phyloP scores from a whole-genome alignment of 1,284 basidiomycete species.

The Golubevia pallescens region DNA sequence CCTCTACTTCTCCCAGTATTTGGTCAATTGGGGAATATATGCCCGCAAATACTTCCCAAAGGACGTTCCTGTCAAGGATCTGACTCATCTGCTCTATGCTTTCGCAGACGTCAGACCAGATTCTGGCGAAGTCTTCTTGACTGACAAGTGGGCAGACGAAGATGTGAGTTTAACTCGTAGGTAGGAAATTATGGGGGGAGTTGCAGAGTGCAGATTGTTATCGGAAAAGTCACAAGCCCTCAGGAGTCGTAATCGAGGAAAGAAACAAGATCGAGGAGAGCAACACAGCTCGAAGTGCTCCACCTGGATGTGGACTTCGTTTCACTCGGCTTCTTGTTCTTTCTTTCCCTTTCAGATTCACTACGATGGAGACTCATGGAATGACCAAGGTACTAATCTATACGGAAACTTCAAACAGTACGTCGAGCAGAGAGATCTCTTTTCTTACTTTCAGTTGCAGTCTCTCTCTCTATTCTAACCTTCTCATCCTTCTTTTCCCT shows the following conservation, averaged over 20 bases:
- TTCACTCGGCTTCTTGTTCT: background rate
- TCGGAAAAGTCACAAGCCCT: background rate
- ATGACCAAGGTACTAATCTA: constrained; percentile 44
- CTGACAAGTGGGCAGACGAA: constrained; percentile 63
- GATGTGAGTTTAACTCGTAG: constrained; percentile 3
- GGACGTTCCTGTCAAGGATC: constrained; percentile 33
- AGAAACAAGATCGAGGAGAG: background rate
- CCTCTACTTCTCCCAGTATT: no score
- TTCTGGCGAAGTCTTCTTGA: constrained; percentile 56
- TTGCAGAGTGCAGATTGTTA: background rate
- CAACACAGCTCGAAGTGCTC: no score
- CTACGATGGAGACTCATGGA: constrained; percentile 59
- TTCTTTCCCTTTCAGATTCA: constrained; percentile 34
- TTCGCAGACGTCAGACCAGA: constrained; percentile 62
- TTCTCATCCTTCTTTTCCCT: constrained; percentile 2
- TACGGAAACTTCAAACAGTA: constrained; percentile 61
- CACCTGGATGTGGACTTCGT: no score
- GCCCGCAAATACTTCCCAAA: constrained; percentile 52
- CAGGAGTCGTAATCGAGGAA: background rate
- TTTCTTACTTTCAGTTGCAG: no score
- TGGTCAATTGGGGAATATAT: constrained; percentile 63
- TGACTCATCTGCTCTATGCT: constrained; percentile 63
- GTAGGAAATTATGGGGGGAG: no score
- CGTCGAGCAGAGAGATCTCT: no score
- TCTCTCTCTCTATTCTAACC: no score